Evolutionary conservation across 1,139 yeast species (phyloP).

Genomic region (Blastobotrys malaysiensis): DNA sequence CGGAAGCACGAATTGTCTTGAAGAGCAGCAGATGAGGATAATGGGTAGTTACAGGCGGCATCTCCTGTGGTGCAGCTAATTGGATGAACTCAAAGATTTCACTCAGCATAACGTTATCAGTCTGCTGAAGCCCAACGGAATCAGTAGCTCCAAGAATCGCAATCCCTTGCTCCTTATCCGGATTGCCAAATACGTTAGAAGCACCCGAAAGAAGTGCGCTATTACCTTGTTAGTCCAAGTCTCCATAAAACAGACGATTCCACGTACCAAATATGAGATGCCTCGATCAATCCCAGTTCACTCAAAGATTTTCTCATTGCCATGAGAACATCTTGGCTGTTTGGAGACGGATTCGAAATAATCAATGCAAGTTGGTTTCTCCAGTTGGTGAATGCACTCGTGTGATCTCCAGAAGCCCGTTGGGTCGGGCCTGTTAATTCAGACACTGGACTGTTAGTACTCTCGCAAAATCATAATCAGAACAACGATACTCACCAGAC

Average conservation of each 20-base stretch:
- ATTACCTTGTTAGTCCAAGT: conserved; percentile 3
- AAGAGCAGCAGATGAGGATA: conserved; percentile 51
- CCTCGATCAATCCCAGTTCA: conserved; percentile 28
- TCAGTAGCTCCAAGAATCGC: conserved; percentile 28
- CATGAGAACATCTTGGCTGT: conserved; percentile 30
- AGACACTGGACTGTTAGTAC: conserved; percentile 29
- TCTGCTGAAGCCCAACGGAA: conserved; percentile 26
- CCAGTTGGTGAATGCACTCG: conserved; percentile 30
- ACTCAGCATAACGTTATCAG: conserved; percentile 47
- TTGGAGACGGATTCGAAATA: conserved; percentile 30
- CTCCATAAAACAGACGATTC: neutral
- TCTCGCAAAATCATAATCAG: neutral
- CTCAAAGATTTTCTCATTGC: conserved; percentile 32
- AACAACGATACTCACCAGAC: conserved; percentile 31
- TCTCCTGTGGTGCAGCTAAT: conserved; percentile 31
- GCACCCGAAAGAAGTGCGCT: conserved; percentile 44
- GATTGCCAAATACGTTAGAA: conserved; percentile 24
- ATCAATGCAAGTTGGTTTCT: conserved; percentile 30
- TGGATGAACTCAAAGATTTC: conserved; percentile 68
- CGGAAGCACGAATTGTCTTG: conserved; percentile 58
- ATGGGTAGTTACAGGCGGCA: conserved; percentile 29
- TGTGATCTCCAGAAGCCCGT: neutral
- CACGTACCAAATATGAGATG: conserved; percentile 31
- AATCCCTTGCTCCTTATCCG: conserved; percentile 16
- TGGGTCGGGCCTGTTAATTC: conserved; percentile 36